Conservation (phyloP, 2,329 filamentous ascomycete species). For the Fusarium humuli region DNA sequence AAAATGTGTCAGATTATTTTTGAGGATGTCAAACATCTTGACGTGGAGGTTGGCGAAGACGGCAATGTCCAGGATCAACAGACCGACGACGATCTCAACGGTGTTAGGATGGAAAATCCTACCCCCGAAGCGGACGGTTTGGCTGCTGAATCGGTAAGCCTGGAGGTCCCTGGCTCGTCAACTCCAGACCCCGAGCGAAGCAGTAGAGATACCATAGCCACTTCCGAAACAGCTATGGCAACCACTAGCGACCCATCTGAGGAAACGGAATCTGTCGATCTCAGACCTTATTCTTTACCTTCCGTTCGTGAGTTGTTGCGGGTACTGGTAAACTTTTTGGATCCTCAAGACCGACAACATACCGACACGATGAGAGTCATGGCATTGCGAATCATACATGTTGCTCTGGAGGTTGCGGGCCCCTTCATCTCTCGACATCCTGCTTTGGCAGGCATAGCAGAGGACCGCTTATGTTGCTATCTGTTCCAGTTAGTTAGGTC, state of each 20-base stretch:
- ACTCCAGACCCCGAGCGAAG: conserved; percentile 39
- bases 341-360: conserved; percentile 92
- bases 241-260: conserved; percentile 51
- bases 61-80: conserved; percentile 73
- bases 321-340: conserved; percentile 91
- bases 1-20: conserved; percentile 99
- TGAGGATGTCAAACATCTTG: conserved; percentile 87
- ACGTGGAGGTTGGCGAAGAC: conserved; percentile 75
- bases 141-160: conserved; percentile 31
- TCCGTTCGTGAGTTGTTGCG: conserved; percentile 95
- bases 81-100: conserved; percentile 76
- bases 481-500: conserved; percentile 96
- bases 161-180: conserved; percentile 32
- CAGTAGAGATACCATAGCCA: conserved; percentile 66
- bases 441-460: conserved; percentile 85
- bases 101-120: conserved; percentile 78
- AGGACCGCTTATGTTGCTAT: conserved; percentile 92
- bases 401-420: conserved; percentile 94
- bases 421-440: conserved; percentile 95
- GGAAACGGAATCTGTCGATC: conserved; percentile 64
- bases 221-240: conserved; percentile 51
- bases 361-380: conserved; percentile 97
- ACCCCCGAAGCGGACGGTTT: conserved; percentile 36
- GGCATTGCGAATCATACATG: conserved; percentile 96
- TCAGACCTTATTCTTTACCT: conserved; percentile 91